Percentiles rank a stretch among this genome's conserved stretches.
phyloP scores from a whole-genome alignment of 2,329 filamentous ascomycete species.

The Zasmidium citrigriseum region DNA sequence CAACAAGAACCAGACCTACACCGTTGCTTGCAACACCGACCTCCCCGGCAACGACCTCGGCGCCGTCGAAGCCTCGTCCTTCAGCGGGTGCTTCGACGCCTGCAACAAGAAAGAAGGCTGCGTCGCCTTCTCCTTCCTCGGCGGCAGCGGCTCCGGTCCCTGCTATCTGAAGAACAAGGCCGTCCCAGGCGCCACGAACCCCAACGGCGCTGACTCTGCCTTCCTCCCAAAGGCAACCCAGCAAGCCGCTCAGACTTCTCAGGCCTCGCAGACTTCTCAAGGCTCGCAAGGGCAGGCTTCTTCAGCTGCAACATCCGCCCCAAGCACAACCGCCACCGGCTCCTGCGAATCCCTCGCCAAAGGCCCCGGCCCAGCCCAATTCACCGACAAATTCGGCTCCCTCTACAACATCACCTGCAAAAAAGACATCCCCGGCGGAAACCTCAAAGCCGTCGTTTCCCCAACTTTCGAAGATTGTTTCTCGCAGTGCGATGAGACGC shows the following conservation, averaged over 20 bases:
- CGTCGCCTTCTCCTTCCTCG: conserved; percentile 21
- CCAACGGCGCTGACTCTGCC: conserved; percentile 1
- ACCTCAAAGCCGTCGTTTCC: not conserved
- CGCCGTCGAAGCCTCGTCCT: not conserved
- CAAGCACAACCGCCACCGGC: not conserved
- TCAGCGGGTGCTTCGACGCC: conserved; percentile 12
- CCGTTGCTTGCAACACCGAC: conserved; percentile 10
- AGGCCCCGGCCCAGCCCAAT: not conserved
- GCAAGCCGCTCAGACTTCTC: no score
- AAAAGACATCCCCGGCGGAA: conserved; percentile 1
- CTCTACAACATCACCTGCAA: conserved; percentile 7
- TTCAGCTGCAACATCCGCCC: not conserved
- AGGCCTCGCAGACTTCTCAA: not conserved
- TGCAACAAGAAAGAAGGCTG: conserved; percentile 21
- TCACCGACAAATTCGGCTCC: not conserved
- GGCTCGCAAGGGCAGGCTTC: not conserved
- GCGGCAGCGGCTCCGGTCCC: conserved; percentile 15
- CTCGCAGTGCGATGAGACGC: not conserved
- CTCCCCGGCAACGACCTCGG: conserved; percentile 8
- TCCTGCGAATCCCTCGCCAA: not conserved
- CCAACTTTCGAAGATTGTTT: not conserved
- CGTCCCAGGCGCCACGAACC: not conserved
- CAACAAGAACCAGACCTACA: conserved; percentile 8
- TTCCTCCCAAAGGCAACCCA: not conserved
- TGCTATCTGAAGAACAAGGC: conserved; percentile 21